Percentiles rank a stretch among this genome's conserved stretches.
phyloP scores from a whole-genome alignment of 495 filamentous ascomycete species.

The Aspergillus baeticus region DNA sequence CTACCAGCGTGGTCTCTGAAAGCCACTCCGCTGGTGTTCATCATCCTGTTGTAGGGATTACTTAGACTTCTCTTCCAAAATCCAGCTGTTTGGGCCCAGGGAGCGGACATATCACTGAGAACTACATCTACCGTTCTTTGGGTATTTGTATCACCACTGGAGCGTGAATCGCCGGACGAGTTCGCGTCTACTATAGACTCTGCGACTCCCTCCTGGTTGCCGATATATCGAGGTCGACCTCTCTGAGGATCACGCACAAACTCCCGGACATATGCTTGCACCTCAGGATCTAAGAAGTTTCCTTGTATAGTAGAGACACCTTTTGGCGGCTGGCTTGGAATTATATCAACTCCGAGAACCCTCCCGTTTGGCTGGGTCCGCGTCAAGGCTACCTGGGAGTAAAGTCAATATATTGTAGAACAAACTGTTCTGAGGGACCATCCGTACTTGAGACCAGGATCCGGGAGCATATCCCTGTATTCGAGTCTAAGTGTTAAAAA shows the following conservation, averaged over 20 bases:
- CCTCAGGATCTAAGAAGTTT: conserved; percentile 70
- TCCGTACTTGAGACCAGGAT: conserved; percentile 81
- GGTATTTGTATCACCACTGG: conserved; percentile 1
- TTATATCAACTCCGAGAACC: conserved; percentile 88
- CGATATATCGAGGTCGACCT: conserved; percentile 44
- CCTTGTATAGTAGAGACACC: conserved; percentile 93
- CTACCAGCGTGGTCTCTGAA: conserved; percentile 90
- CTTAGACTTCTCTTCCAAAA: conserved; percentile 83
- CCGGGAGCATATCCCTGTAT: conserved; percentile 87
- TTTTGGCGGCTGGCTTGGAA: conserved; percentile 83
- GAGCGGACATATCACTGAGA: conserved; percentile 97
- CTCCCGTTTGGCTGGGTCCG: conserved; percentile 72
- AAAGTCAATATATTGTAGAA: conserved; percentile 3
- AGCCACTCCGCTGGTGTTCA: conserved; percentile 89
- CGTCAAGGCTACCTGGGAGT: conserved; percentile 67
- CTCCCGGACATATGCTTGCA: conserved; percentile 71
- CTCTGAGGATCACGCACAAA: conserved; percentile 67
- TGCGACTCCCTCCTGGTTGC: background rate
- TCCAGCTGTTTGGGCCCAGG: conserved; percentile 78
- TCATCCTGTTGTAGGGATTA: conserved; percentile 95
- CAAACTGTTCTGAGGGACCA: background rate
- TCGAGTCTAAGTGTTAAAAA: background rate
- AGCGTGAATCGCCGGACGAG: background rate
- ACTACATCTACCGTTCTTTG: conserved; percentile 82
- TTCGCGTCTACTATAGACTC: conserved; percentile 10